Evolutionary conservation across 768 basidiomycete species (phyloP).

Genomic region (Mycena rosella): DNA sequence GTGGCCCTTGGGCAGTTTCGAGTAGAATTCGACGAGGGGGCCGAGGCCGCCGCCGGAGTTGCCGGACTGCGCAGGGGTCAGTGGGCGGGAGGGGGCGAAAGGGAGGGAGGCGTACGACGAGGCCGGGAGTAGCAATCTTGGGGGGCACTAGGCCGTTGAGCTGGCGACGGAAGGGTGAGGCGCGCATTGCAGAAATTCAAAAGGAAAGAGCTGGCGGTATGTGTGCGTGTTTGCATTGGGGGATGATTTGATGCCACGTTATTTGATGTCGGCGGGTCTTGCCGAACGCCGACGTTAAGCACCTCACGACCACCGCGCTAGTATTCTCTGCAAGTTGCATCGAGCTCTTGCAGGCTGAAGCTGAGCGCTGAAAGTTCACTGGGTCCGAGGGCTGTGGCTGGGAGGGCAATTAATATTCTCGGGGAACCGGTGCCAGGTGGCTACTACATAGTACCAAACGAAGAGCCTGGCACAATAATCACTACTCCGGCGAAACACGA

Average conservation of each 20-base stretch:
- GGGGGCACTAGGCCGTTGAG: conserved; percentile 91
- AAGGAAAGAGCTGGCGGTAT: conserved; percentile 16
- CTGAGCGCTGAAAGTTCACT: too few species aligned
- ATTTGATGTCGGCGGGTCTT: too few species aligned
- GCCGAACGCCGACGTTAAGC: too few species aligned
- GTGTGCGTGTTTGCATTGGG: conserved; percentile 10
- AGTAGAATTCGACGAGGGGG: conserved; percentile 95
- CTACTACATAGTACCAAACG: too few species aligned
- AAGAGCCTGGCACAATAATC: too few species aligned
- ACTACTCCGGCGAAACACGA: too few species aligned
- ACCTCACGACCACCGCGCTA: too few species aligned
- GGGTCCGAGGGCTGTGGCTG: too few species aligned
- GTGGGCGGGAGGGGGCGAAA: not conserved
- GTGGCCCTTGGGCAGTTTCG: conserved; percentile 93
- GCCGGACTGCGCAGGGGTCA: conserved; percentile 67
- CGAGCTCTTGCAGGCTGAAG: too few species aligned
- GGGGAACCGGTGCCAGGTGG: too few species aligned
- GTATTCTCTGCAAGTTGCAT: too few species aligned
- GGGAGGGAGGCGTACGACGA: conserved; percentile 71
- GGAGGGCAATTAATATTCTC: too few species aligned
- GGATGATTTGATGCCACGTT: not conserved
- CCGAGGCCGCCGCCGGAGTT: conserved; percentile 85
- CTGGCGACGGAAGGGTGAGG: conserved; percentile 86
- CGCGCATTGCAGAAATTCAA: conserved; percentile 78
- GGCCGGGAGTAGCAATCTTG: conserved; percentile 92